A percentile compares a stretch with the other conserved stretches of the same genome.
phyloP scores from a whole-genome alignment of 139 green algal genomes.

The Ettlia oleoabundans region DNA sequence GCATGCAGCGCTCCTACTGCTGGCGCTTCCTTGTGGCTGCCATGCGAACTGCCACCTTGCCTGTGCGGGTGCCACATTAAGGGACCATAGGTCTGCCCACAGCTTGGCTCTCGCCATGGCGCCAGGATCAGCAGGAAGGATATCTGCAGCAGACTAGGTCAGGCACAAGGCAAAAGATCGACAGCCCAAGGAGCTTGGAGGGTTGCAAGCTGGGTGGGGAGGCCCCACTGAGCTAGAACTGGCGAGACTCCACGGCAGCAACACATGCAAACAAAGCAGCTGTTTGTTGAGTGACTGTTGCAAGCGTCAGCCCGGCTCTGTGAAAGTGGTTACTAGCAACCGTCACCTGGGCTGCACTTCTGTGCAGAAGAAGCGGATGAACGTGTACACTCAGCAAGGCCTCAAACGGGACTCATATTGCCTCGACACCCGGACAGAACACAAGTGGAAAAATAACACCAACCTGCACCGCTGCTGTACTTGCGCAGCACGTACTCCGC shows the following conservation, averaged over 20 bases:
- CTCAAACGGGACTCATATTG: too few species aligned
- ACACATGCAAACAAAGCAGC: background rate
- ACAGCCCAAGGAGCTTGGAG: background rate
- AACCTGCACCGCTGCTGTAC: background rate
- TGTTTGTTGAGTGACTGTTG: background rate
- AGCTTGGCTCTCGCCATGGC: background rate
- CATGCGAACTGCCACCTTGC: too few species aligned
- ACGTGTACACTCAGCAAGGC: too few species aligned
- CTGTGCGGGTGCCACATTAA: background rate
- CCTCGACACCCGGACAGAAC: background rate
- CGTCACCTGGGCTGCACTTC: background rate
- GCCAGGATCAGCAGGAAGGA: background rate
- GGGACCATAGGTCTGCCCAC: slow-evolving; percentile 1
- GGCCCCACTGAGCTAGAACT: too few species aligned
- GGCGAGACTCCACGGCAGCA: too few species aligned
- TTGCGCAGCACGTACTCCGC: slow-evolving; percentile 18
- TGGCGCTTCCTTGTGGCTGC: too few species aligned
- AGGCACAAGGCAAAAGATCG: too few species aligned
- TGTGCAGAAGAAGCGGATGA: background rate
- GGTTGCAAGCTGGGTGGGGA: background rate
- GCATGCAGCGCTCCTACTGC: too few species aligned
- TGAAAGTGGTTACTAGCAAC: too few species aligned
- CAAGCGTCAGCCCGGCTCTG: background rate
- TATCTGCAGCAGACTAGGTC: slow-evolving; percentile 12
- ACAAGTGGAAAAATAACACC: background rate